Base-by-base conservation (phyloP, 2,329 filamentous ascomycete genomes). In the Cytospora schulzeri region DNA sequence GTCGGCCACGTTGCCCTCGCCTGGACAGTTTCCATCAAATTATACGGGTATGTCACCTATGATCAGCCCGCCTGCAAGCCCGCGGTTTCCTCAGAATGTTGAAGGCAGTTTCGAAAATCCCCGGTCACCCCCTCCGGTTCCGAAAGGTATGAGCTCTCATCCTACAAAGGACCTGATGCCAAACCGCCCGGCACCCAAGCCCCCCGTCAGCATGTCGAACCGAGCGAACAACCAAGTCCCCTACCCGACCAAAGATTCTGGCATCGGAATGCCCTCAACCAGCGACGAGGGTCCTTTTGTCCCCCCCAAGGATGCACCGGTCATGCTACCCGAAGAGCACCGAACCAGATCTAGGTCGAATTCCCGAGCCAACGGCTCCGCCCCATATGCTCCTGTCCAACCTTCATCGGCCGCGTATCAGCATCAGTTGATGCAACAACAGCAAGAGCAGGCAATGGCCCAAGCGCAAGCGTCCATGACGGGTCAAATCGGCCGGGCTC, bases 91-190 rank as follows among this genome's bases (percentile, higher is more conserved):
- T 75, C 82, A 81, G 75, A 93, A 94, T 78, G 87, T 92, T 79
- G 89, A 93, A 83, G 91, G 92, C 74, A 98, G 92, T 81, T 99
- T 98, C 78, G 95, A 98, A 79, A 98, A 99, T 74, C 95, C 95
- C 57, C 87, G 95, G 73, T 91, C 94, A 22, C 91, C 95, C 48
- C 95, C 95, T 68, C 95, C 94, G 14, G 91, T 97, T 93, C 94
- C 64, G 75, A 85, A 73, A 76, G 81, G 81, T 57, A 78, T 82
- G 64, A 78, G 77, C 65, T 79, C 76, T 53, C 74, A 79, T 35
- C 78, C 80, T 51, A 74, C 77, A 63, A 85, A 85, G 74, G 85
- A 87, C 67, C 80, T 93, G 71, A 83, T 96, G 73, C 93, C 95
- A 57, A 91, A 87, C 72, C 87, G 95, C 66, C 91, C 92, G 62